Evolutionary conservation across 768 basidiomycete species (phyloP).

Genomic region (Suillus luteus): DNA sequence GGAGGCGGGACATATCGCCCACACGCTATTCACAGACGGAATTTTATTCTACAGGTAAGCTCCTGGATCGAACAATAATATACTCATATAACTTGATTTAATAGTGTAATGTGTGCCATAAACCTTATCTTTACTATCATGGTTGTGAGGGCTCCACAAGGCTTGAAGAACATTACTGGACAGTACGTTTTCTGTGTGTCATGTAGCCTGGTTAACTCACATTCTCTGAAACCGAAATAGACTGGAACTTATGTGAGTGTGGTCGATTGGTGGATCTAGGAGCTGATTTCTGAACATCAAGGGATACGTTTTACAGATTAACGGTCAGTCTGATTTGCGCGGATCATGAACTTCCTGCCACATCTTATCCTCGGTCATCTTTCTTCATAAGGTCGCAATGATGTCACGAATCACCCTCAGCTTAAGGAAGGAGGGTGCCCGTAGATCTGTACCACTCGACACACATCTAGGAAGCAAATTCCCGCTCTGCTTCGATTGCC

Average conservation of each 20-base stretch:
- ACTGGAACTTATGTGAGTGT: slow-evolving; percentile 7
- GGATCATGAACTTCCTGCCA: not conserved
- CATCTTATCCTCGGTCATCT: not conserved
- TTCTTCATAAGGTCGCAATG: slow-evolving; percentile 52
- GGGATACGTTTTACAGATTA: not conserved
- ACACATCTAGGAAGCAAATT: not conserved
- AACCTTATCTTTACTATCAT: slow-evolving; percentile 42
- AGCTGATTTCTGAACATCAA: not conserved
- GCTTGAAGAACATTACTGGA: slow-evolving; percentile 39
- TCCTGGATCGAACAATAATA: not conserved
- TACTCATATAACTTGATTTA: not conserved
- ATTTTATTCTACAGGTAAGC: slow-evolving; percentile 37
- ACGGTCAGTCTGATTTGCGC: not conserved
- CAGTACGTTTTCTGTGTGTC: slow-evolving; percentile 24
- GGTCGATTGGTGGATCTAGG: not conserved
- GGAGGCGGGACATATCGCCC: slow-evolving; percentile 22
- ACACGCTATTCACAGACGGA: slow-evolving; percentile 33
- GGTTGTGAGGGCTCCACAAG: slow-evolving; percentile 33
- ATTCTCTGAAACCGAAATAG: slow-evolving; percentile 1
- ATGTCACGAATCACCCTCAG: slow-evolving; percentile 70
- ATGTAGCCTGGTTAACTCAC: not conserved
- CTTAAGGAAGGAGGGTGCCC: slow-evolving; percentile 43
- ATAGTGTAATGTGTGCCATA: slow-evolving; percentile 40
- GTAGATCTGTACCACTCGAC: not conserved
- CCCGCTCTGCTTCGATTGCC: not conserved